Conservation (phyloP, 176 grass and related monocot genomes). For the Oryza glaberrima region DNA sequence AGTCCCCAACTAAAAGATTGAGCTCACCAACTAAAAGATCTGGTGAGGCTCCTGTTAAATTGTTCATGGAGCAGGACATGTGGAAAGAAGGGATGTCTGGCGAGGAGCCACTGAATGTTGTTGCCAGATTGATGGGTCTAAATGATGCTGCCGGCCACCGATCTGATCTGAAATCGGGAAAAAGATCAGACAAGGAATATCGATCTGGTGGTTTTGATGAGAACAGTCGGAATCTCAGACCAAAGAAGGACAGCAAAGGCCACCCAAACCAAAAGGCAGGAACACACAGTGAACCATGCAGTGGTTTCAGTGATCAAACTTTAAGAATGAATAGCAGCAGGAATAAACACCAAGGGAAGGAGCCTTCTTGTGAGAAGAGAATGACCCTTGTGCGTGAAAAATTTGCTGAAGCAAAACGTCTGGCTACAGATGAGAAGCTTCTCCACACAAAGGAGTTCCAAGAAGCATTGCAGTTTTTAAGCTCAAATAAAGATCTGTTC, state of each 20-base stretch:
- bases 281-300: constrained; percentile 27
- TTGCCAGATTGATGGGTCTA: constrained; percentile 93
- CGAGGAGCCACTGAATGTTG: constrained; percentile 68
- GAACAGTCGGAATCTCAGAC: constrained; percentile 34
- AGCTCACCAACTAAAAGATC: constrained; percentile 57
- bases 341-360: constrained; percentile 41
- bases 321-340: constrained; percentile 43
- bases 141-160: constrained; percentile 55
- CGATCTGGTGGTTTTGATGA: constrained; percentile 37
- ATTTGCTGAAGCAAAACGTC: constrained; percentile 84
- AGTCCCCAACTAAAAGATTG: constrained; percentile 51
- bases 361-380: constrained; percentile 66
- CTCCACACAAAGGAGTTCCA: constrained; percentile 92
- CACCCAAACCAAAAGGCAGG: constrained; percentile 37
- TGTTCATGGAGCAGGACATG: constrained; percentile 93
- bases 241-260: constrained; percentile 52
- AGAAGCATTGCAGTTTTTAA: constrained; percentile 87
- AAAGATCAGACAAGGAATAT: constrained; percentile 32
- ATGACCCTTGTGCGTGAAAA: constrained; percentile 86
- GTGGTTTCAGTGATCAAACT: constrained; percentile 40
- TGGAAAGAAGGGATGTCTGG: constrained; percentile 63
- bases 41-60: constrained; percentile 65
- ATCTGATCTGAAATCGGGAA: constrained; percentile 31
- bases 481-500: constrained; percentile 93
- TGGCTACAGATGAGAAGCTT: constrained; percentile 85